Base-by-base conservation (phyloP, 2,329 filamentous ascomycete genomes). In the Arthrocladium fulminans region DNA sequence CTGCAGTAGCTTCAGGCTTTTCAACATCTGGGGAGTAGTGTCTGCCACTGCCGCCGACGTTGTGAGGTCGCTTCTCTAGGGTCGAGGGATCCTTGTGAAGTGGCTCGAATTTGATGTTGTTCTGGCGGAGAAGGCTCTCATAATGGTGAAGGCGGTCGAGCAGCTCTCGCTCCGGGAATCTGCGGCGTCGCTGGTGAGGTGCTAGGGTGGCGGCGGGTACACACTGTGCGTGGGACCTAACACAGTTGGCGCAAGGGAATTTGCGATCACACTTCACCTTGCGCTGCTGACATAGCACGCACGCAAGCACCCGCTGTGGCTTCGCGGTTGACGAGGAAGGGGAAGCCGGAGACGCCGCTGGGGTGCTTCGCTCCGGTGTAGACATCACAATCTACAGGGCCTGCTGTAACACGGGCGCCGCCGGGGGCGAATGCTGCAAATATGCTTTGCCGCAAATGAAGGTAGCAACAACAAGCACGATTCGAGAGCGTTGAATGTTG, bases 231-330 rank as follows among this genome's bases (percentile, higher is more conserved):
- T 72, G 67, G 45, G 77, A 74, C 64, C 77, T 82, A 61, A 79
- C 69, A 60, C 84, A 87, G 64, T 83, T 83, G 58, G 75, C 71
- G 60, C 84, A 88, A 13, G 84, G 84, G 64, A 81, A 81, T 57
- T 75, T 78, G 65, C 83, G 83, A 64, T 87, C 80, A 64, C 84
- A 88, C 51, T 81, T 81, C 35, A 88, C 76, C 63, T 88, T 88
- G 52, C 83, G 79, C 62, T 85, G 83, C 61, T 88, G 84, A 60
- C 86, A 90, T 17, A 81, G 72, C 12, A 86, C 73, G 59, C 86
- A 90, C 30, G 76, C 69, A 25, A 74, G 67, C 12, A 72, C 60
- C n/a, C 68, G 64, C 47, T 64, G 64, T 20, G 63, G 54, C 52
- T 64, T 65, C 17, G 54, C 37, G 27, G 12, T 8, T 25, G 7